Evolutionary conservation across 148 eudicot species (phyloP), one percentile per base, ranked within the genome.

Genomic region (Dianthus caryophyllus): DNA sequence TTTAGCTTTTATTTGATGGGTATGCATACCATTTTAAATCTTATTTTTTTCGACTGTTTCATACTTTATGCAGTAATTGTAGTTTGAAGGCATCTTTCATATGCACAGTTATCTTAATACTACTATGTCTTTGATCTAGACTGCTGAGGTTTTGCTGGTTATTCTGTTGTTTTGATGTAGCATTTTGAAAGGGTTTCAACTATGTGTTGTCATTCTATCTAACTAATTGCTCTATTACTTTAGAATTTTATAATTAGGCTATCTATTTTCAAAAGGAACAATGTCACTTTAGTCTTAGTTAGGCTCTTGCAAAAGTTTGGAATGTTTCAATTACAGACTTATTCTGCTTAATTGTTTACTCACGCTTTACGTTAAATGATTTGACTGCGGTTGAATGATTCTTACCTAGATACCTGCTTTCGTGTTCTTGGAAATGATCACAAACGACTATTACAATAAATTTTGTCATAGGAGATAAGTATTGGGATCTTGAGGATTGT

Each of bases 221-320:
- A 29, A 15, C 36, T 31, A 9, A 11, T 58, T 68, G 31, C 24
- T 22, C 12, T 6, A 30, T 31, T 46, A 13, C 0, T 65, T 26
- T 57, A 27, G 11, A 9, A 13, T 52, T 50, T 47, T 33, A 17
- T 22, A 20, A 27, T 41, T 13, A 30, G 9, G 6, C 21, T 26
- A 10, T 46, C 5, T 17, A 5, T 51, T 4, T 58, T 22, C 22
- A 33, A 15, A 12, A 30, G 2, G n/a, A n/a, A n/a, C n/a, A 33
- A 44, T 66, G 68, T 76, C 67, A 75, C 47, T 47, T 56, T 36
- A 48, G 70, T 29, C 66, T 24, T 29, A 38, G 70, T 50, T 54
- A 65, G 41, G 46, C 47, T n/a, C n/a, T 61, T 2, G 24, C 1
- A 44, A 43, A 41, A 24, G 14, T 59, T 31, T 61, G 65, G 74